These are phyloP conservation scores for Aspergillus ellipticus DNA, from an alignment of 495 filamentous ascomycete genomes.

Conservation along the genomic window DNA sequence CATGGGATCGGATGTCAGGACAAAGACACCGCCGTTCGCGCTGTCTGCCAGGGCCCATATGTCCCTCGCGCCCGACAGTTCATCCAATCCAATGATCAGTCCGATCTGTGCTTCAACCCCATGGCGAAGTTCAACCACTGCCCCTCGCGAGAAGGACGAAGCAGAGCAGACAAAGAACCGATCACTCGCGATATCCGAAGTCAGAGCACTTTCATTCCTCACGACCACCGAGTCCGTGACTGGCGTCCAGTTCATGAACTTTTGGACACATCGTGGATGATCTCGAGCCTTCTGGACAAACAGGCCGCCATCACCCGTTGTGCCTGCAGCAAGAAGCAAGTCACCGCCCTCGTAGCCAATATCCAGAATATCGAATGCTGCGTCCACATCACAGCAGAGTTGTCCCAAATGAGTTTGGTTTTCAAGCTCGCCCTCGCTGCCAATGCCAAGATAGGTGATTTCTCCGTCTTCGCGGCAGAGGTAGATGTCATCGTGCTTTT, in stretches of 20 bases:
- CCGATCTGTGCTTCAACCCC: constrained; percentile 67
- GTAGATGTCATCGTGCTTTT: constrained; percentile 66
- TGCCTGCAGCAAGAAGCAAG: constrained; percentile 75
- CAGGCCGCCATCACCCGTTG: constrained; percentile 72
- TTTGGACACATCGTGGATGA: constrained; percentile 49
- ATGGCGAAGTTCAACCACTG: constrained; percentile 66
- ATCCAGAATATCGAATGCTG: constrained; percentile 43
- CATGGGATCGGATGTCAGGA: constrained; percentile 39
- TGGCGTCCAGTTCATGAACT: constrained; percentile 82
- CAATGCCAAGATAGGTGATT: constrained; percentile 63
- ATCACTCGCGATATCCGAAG: constrained; percentile 23
- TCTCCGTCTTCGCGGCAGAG: constrained; percentile 78
- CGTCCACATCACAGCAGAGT: constrained; percentile 43
- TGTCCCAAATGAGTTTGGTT: constrained; percentile 34
- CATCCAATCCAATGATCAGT: constrained; percentile 47
- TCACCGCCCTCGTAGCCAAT: constrained; percentile 59
- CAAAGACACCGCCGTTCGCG: constrained; percentile 34
- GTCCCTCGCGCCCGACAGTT: constrained; percentile 29
- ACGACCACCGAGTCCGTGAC: constrained; percentile 64
- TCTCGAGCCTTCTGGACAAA: constrained; percentile 61
- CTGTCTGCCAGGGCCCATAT: constrained; percentile 51
- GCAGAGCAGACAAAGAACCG: constrained; percentile 41
- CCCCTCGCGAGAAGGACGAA: constrained; percentile 47
- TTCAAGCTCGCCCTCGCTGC: constrained; percentile 40
- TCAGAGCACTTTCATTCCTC: constrained; percentile 15